Conservation (phyloP, 2,329 filamentous ascomycete species). For the Beauveria australis region DNA sequence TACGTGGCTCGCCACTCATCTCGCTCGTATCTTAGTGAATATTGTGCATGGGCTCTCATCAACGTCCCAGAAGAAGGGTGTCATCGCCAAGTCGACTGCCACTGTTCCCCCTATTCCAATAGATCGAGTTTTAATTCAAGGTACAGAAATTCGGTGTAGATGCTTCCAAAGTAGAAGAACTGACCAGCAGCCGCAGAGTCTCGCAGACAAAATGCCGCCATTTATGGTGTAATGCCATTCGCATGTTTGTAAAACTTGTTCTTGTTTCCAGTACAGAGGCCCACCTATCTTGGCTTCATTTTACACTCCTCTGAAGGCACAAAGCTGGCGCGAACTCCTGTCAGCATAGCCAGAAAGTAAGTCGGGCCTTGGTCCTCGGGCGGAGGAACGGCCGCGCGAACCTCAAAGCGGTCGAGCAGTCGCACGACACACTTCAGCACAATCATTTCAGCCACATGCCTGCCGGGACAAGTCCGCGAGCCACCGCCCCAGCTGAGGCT, state of each 20-base stretch:
- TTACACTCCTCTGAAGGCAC: background rate
- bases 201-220: background rate
- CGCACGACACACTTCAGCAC: slow-evolving; percentile 35
- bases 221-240: background rate
- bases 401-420: slow-evolving; percentile 36
- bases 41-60: no score
- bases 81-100: background rate
- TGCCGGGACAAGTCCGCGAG: slow-evolving; percentile 40
- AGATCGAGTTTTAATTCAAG: no score
- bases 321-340: slow-evolving; percentile 13
- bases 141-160: background rate
- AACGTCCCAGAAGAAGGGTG: no score
- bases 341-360: slow-evolving; percentile 47
- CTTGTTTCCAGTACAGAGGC: no score
- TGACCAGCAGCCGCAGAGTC: background rate
- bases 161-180: background rate
- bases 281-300: background rate
- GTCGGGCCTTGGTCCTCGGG: slow-evolving; percentile 29
- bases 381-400: slow-evolving; percentile 30
- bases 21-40: no score
- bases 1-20: no score
- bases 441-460: slow-evolving; percentile 42
- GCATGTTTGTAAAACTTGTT: background rate
- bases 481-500: slow-evolving; percentile 47
- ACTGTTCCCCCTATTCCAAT: background rate